Conservation (phyloP, 495 filamentous ascomycete genomes). For the Podospora pseudoanserina region DNA sequence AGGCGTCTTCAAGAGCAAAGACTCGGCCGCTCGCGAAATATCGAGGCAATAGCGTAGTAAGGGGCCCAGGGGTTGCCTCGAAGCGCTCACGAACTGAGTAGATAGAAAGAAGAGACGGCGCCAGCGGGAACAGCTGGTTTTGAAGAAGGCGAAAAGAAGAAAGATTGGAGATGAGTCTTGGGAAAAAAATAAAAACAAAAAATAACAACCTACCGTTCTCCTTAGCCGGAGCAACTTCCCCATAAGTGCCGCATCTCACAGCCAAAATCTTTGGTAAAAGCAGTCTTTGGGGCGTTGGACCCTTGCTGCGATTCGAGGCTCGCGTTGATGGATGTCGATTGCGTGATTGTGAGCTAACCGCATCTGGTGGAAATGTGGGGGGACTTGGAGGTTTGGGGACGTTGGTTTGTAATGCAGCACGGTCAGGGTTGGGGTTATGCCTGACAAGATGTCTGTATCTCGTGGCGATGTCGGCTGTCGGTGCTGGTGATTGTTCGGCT, state of each 20-base stretch:
- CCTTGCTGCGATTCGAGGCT: slow-evolving; percentile 19
- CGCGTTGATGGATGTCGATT: slow-evolving; percentile 24
- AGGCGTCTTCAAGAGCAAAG: slow-evolving; percentile 21
- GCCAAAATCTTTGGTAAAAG: slow-evolving; percentile 8
- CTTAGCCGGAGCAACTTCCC: slow-evolving; percentile 7
- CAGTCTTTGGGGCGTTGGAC: slow-evolving; percentile 12
- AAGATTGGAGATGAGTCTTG: background rate
- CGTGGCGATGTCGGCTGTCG: slow-evolving; percentile 8
- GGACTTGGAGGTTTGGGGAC: background rate
- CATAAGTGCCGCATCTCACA: slow-evolving; percentile 18
- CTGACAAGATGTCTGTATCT: background rate
- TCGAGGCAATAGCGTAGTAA: slow-evolving; percentile 22
- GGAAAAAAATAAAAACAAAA: slow-evolving; percentile 2
- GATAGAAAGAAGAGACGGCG: slow-evolving; percentile 23
- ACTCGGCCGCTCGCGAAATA: slow-evolving; percentile 19
- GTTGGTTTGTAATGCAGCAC: background rate
- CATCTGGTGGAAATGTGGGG: slow-evolving; percentile 13
- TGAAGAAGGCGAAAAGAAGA: background rate
- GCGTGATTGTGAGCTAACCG: slow-evolving; percentile 30
- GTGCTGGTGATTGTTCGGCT: background rate
- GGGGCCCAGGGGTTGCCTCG: slow-evolving; percentile 24
- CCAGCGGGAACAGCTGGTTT: slow-evolving; percentile 22
- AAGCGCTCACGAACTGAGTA: slow-evolving; percentile 23
- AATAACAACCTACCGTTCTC: slow-evolving; percentile 11
- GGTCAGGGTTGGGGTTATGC: background rate